These are phyloP conservation scores for Balakata baccata DNA, from an alignment of 345 rosid genomes.

Conservation along the genomic window DNA sequence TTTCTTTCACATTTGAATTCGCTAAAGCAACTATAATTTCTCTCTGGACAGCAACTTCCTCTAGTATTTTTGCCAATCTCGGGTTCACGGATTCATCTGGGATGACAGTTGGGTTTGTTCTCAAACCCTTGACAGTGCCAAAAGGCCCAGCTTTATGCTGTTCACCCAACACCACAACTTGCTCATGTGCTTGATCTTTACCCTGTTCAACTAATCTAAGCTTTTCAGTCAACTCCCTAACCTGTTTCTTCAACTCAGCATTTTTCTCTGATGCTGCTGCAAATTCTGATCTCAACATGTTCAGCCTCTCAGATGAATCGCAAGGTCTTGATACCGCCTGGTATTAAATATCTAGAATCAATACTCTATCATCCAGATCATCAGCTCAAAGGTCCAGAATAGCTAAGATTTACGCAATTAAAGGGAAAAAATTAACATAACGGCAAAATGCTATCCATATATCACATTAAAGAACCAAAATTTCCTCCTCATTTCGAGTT, in stretches of 20 bases:
- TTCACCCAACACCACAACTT: constrained; percentile 23
- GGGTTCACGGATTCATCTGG: constrained; percentile 30
- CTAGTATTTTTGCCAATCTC: constrained; percentile 24
- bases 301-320: constrained; percentile 25
- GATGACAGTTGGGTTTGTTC: constrained; percentile 26
- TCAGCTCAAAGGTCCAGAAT: neutral
- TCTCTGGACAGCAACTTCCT: constrained; percentile 23
- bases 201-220: constrained; percentile 26
- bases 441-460: neutral
- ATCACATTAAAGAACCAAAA: too few relatives aligned
- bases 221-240: constrained; percentile 18
- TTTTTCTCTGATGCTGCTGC: constrained; percentile 25
- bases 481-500: too few relatives aligned
- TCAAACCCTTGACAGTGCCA: constrained; percentile 27
- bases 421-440: neutral
- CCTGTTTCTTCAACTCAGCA: constrained; percentile 22
- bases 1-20: constrained; percentile 29
- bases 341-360: neutral
- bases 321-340: constrained; percentile 24
- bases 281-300: constrained; percentile 20
- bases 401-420: neutral
- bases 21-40: constrained; percentile 35
- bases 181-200: constrained; percentile 29
- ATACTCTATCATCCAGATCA: neutral
- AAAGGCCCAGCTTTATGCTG: constrained; percentile 34